Evolutionary conservation across 108 stramenopile genomes (phyloP).

Genomic region (Fistulifera solaris): DNA sequence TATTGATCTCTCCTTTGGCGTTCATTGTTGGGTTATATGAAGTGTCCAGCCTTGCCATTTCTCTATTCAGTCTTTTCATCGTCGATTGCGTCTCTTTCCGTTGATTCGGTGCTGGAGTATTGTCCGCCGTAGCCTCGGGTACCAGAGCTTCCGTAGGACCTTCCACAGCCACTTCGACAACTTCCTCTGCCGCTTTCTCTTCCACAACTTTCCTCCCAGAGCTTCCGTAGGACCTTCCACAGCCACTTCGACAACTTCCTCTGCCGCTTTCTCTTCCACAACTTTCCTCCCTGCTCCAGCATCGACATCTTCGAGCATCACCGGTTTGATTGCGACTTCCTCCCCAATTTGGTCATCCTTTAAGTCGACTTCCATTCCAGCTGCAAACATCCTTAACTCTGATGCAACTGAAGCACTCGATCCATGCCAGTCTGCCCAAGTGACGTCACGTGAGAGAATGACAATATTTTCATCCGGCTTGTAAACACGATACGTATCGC

Average conservation of each 20-base stretch:
- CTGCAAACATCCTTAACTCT: neutral
- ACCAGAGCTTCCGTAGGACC: no score
- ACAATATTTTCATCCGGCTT: neutral
- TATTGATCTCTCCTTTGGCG: no score
- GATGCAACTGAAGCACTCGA: neutral
- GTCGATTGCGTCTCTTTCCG: no score
- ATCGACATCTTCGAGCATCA: neutral
- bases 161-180: constrained; percentile 2
- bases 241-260: no score
- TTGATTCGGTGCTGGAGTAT: neutral
- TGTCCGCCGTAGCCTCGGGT: neutral
- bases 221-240: no score
- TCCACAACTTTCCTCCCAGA: neutral
- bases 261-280: no score
- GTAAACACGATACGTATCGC: constrained; percentile 1
- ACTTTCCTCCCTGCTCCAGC: constrained; percentile 5
- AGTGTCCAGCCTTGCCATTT: constrained; percentile 5
- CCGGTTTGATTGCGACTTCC: neutral
- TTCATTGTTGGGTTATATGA: constrained; percentile 1
- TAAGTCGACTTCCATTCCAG: neutral
- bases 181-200: neutral
- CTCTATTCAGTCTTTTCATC: neutral
- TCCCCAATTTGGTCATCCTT: neutral
- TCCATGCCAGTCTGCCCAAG: no score
- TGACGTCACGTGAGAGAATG: neutral